These are phyloP conservation scores for Lactarius indigo DNA, from an alignment of 768 basidiomycete genomes.

Conservation along the genomic window DNA sequence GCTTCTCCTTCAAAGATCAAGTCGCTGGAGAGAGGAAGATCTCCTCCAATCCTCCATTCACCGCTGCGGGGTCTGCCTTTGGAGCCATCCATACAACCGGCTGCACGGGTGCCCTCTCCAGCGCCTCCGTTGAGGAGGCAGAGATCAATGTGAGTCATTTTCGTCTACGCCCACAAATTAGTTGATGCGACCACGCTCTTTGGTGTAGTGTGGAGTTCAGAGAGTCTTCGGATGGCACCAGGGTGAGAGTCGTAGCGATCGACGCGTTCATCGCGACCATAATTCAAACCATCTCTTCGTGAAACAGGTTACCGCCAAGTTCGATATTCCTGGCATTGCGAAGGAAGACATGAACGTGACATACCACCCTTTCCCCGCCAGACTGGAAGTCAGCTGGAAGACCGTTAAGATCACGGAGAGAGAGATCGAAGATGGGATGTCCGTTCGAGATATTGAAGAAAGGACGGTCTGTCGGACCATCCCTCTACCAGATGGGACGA, in stretches of 20 bases:
- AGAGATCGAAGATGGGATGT: conserved; percentile 50
- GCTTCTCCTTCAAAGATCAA: conserved; percentile 67
- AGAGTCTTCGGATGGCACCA: conserved; percentile 67
- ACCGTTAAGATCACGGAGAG: conserved; percentile 56
- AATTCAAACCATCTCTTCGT: conserved; percentile 5
- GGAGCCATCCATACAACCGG: conserved; percentile 11
- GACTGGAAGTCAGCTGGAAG: conserved; percentile 65
- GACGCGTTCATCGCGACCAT: conserved; percentile 24
- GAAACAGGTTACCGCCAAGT: conserved; percentile 56
- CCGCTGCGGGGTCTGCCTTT: conserved; percentile 12
- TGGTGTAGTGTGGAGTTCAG: conserved; percentile 57
- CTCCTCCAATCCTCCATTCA: conserved; percentile 15
- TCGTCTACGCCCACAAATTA: background rate
- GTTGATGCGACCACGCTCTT: background rate
- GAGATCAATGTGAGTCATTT: conserved; percentile 55
- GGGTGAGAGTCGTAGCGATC: conserved; percentile 33
- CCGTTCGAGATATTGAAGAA: conserved; percentile 62
- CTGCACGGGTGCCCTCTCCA: conserved; percentile 13
- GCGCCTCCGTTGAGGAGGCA: conserved; percentile 49
- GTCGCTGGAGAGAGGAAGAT: conserved; percentile 49
- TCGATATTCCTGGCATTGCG: conserved; percentile 64
- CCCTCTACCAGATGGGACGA: conserved; percentile 71
- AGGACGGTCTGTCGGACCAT: conserved; percentile 63
- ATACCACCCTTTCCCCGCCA: conserved; percentile 48
- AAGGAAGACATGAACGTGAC: conserved; percentile 77